Evolutionary conservation across 202 grass and related monocot species (phyloP).

Genomic region (Elaeis oleifera): DNA sequence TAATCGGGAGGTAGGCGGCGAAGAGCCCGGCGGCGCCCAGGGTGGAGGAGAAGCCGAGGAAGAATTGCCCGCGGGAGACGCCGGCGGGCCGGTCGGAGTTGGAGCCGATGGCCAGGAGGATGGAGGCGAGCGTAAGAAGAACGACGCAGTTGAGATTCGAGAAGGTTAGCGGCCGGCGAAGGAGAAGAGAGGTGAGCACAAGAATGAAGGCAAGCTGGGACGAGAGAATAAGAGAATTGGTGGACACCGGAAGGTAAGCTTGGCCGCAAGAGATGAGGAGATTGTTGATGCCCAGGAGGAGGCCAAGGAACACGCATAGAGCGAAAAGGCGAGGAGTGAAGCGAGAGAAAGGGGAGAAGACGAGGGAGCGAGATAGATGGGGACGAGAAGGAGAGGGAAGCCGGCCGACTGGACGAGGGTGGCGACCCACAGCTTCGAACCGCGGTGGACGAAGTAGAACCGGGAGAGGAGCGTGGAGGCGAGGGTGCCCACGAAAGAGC

Average conservation of each 20-base stretch:
- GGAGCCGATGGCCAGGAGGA: slow-evolving; percentile 63
- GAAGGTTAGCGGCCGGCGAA: slow-evolving; percentile 83
- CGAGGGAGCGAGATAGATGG: slow-evolving; percentile 35
- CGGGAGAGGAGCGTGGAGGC: slow-evolving; percentile 78
- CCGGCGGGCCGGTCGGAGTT: slow-evolving; percentile 32
- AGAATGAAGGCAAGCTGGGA: slow-evolving; percentile 90
- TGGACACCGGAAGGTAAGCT: slow-evolving; percentile 74
- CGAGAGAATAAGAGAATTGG: slow-evolving; percentile 79
- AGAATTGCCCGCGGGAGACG: slow-evolving; percentile 38
- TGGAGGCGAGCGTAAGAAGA: slow-evolving; percentile 78
- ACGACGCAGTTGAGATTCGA: slow-evolving; percentile 86
- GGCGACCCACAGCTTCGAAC: slow-evolving; percentile 60
- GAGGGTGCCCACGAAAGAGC: slow-evolving; percentile 73
- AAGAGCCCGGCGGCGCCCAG: slow-evolving; percentile 84
- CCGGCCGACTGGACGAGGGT: slow-evolving; percentile 91
- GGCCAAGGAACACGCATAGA: slow-evolving; percentile 53
- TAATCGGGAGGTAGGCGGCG: slow-evolving; percentile 73
- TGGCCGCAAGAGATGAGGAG: slow-evolving; percentile 84
- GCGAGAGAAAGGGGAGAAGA: slow-evolving; percentile 46
- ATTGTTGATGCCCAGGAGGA: slow-evolving; percentile 86
- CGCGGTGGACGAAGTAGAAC: slow-evolving; percentile 79
- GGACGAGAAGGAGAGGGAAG: slow-evolving; percentile 65
- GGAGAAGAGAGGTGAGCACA: slow-evolving; percentile 60
- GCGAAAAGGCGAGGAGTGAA: slow-evolving; percentile 56
- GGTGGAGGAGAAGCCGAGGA: slow-evolving; percentile 63